Evolutionary conservation across 345 rosid species (phyloP).

Genomic region (Firmiana major): DNA sequence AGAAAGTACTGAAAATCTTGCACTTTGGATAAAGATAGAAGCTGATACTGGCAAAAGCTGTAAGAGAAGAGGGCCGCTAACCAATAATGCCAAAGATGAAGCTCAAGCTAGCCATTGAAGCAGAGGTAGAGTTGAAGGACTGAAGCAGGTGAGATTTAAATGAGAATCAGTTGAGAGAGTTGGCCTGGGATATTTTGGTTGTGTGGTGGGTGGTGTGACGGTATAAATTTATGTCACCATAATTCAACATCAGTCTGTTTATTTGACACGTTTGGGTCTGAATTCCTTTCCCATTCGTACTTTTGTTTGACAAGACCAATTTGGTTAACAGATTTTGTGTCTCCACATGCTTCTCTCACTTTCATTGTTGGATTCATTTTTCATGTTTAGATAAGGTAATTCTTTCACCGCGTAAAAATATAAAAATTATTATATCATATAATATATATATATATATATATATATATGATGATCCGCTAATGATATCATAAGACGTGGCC

Average conservation of each 20-base stretch:
- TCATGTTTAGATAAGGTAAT: too few relatives aligned
- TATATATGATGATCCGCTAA: too few relatives aligned
- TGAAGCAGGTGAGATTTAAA: background rate
- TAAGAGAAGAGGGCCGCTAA: slow-evolving; percentile 13
- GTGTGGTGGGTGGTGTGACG: background rate
- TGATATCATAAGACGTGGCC: too few relatives aligned
- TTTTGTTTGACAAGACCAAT: background rate
- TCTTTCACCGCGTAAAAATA: too few relatives aligned
- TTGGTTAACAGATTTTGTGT: background rate
- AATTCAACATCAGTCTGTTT: background rate
- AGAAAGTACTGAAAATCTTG: background rate
- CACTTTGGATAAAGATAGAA: background rate
- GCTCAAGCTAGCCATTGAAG: slow-evolving; percentile 36
- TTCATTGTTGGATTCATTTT: too few relatives aligned
- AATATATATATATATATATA: too few relatives aligned
- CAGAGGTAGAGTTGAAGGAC: background rate
- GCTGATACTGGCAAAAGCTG: too few relatives aligned
- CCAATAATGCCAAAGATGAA: slow-evolving; percentile 53
- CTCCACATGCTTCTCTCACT: background rate
- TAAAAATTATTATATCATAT: too few relatives aligned
- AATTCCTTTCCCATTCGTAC: background rate
- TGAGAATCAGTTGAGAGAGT: background rate
- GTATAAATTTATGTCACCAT: background rate
- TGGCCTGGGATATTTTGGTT: background rate
- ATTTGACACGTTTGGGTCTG: background rate